Conservation (phyloP, 129 eudicot species). For the Tanacetum coccineum region DNA sequence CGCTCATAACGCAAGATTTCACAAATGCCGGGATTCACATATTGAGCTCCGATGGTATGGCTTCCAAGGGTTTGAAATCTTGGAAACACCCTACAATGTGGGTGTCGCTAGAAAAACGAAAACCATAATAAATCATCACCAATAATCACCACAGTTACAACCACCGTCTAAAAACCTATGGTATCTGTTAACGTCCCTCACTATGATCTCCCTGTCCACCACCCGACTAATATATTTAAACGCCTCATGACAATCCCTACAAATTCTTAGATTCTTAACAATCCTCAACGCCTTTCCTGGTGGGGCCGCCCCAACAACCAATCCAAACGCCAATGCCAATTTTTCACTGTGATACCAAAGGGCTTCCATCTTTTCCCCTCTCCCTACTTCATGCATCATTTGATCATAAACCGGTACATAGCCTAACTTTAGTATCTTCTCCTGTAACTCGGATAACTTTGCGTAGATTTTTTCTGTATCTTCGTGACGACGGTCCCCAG, state of each 20-base stretch:
- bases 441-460: conserved; percentile 55
- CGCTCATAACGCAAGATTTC: too few species aligned
- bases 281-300: conserved; percentile 80
- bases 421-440: conserved; percentile 54
- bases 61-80: too few species aligned
- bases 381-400: conserved; percentile 57
- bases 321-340: conserved; percentile 75
- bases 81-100: too few species aligned
- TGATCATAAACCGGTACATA: conserved; percentile 61
- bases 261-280: conserved; percentile 77
- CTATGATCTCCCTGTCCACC: conserved; percentile 67
- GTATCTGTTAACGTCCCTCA: conserved; percentile 77
- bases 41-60: too few species aligned
- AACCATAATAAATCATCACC: conserved; percentile 42
- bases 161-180: conserved; percentile 68
- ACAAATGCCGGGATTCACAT: too few species aligned
- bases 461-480: conserved; percentile 50
- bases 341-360: conserved; percentile 82
- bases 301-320: conserved; percentile 59
- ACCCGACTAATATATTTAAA: conserved; percentile 68
- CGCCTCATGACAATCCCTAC: conserved; percentile 86
- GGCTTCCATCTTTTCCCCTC: conserved; percentile 50
- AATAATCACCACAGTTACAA: conserved; percentile 75
- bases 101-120: too few species aligned
- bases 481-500: conserved; percentile 64